Evolutionary conservation across 257 asterid genomes (phyloP).

Genomic region (Solanum sparsipilum): DNA sequence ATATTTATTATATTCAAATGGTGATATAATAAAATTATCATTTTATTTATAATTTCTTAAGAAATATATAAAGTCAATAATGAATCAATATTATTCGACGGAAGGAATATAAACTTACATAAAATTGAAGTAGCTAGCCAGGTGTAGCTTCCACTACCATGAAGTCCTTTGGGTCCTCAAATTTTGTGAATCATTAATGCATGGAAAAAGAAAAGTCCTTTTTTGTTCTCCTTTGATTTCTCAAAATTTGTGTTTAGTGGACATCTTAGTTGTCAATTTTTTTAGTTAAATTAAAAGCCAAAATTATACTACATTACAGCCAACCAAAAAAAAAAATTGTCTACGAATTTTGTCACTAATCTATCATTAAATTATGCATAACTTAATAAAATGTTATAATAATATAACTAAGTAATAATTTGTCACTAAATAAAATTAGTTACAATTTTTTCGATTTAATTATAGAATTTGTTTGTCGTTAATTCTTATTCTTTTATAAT

Average conservation of each 20-base stretch:
- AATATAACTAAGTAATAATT: not conserved
- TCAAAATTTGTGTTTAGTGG: constrained; percentile 23
- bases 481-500: not conserved
- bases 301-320: not conserved
- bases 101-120: not conserved
- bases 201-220: constrained; percentile 41
- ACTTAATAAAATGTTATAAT: not conserved
- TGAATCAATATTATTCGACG: rapidly evolving
- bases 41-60: too few species aligned
- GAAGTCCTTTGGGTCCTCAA: constrained; percentile 35
- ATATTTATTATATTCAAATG: too few species aligned
- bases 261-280: constrained; percentile 22
- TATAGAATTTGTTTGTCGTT: not conserved
- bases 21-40: too few species aligned
- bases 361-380: not conserved
- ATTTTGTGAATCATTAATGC: constrained; percentile 42
- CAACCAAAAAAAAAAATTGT: not conserved
- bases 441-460: not conserved
- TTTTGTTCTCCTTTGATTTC: constrained; percentile 11
- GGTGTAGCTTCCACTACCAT: constrained; percentile 39
- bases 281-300: not conserved
- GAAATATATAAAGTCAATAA: too few species aligned
- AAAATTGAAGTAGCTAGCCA: constrained; percentile 5
- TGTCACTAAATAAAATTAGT: not conserved
- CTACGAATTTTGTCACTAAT: not conserved